phyloP scores from a whole-genome alignment of 2,329 filamentous ascomycete genomes.

The Penicillium freii region DNA sequence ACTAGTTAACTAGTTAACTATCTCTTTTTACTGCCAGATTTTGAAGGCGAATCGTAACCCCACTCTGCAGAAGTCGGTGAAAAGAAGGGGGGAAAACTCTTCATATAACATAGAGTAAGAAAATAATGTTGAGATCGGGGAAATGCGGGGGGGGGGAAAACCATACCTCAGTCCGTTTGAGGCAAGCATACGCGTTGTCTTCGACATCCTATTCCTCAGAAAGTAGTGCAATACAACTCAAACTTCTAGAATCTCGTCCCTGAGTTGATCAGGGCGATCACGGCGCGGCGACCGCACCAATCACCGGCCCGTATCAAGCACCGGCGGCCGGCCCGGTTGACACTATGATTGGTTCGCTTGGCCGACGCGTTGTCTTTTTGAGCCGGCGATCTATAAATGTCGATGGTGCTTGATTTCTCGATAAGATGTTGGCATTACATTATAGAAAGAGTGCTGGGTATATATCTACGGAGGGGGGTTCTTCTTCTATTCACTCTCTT shows the following conservation, averaged over 20 bases:
- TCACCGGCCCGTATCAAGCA: constrained; percentile 13
- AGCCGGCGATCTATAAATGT: constrained; percentile 24
- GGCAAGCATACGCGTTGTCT: constrained; percentile 19
- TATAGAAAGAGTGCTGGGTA: neutral
- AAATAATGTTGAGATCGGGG: constrained; percentile 6
- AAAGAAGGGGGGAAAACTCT: neutral
- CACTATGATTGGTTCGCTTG: constrained; percentile 16
- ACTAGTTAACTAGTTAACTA: no score
- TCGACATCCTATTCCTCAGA: neutral
- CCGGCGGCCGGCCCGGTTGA: constrained; percentile 24
- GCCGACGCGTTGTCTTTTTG: constrained; percentile 17
- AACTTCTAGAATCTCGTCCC: constrained; percentile 24
- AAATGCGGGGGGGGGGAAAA: constrained; percentile 20
- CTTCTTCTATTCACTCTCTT: constrained; percentile 2
- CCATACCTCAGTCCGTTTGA: constrained; percentile 14
- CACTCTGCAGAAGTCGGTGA: constrained; percentile 4
- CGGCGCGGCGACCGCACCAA: constrained; percentile 11
- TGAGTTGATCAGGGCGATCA: constrained; percentile 21
- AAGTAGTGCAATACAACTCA: neutral
- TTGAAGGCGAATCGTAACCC: neutral
- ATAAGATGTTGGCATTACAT: constrained; percentile 22
- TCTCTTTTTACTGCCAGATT: neutral
- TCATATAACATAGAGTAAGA: neutral
- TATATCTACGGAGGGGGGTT: constrained; percentile 12
- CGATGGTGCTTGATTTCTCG: constrained; percentile 10